Percentiles rank a stretch among this genome's conserved stretches.
These are phyloP conservation scores for Pleurozium schreberi DNA, from an alignment of 225 moss, liverwort and hornwort genomes.

Conservation along the genomic window DNA sequence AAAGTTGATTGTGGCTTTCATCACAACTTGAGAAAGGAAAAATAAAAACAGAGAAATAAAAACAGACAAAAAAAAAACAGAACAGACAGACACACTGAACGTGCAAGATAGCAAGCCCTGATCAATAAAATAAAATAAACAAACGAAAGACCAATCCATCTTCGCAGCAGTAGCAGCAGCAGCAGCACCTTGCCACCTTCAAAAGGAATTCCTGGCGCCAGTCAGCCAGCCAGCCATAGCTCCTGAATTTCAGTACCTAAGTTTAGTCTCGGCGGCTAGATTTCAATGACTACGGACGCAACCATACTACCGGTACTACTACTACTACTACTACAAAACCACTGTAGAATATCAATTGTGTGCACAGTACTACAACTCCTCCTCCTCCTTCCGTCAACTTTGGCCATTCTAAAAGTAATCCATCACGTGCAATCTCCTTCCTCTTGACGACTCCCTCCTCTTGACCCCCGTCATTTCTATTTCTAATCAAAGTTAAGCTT, in stretches of 20 bases:
- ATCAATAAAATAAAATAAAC: neutral
- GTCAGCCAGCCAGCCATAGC: neutral
- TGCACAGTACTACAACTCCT: neutral
- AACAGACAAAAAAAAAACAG: too few species aligned
- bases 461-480: neutral
- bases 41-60: too few species aligned
- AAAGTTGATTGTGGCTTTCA: neutral
- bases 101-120: neutral
- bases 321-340: too few species aligned
- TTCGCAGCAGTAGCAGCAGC: neutral
- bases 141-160: neutral
- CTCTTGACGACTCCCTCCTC: neutral
- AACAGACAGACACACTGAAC: neutral
- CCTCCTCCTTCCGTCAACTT: neutral
- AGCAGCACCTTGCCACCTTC: neutral
- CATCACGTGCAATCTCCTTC: neutral
- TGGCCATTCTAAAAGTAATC: neutral
- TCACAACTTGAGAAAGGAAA: too few species aligned
- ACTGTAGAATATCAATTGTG: neutral
- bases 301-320: neutral
- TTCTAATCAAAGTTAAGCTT: neutral
- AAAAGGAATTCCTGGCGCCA: neutral
- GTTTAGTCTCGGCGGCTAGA: neutral
- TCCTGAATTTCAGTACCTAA: neutral
- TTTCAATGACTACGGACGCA: neutral